Evolutionary conservation across 2,329 filamentous ascomycete genomes (phyloP).

Genomic region (Annulohypoxylon truncatum): DNA sequence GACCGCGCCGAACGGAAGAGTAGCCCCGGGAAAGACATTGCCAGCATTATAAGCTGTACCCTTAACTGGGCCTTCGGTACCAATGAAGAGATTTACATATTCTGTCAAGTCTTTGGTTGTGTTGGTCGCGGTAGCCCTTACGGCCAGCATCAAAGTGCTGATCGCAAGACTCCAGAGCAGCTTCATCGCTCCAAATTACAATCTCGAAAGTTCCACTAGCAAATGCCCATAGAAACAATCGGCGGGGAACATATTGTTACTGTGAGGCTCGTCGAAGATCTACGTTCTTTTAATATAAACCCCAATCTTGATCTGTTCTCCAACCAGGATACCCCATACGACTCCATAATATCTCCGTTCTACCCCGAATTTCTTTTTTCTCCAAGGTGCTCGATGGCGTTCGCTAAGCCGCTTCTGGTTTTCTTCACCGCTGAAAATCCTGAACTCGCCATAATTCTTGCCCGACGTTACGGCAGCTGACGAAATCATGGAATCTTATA

Average conservation of each 20-base stretch:
- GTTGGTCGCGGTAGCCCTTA: background rate
- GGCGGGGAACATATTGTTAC: slow-evolving; percentile 5
- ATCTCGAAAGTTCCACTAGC: background rate
- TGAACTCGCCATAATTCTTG: slow-evolving; percentile 13
- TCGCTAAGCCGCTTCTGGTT: slow-evolving; percentile 26
- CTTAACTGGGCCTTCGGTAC: slow-evolving; percentile 58
- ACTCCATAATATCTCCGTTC: slow-evolving; percentile 18
- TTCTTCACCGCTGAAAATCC: slow-evolving; percentile 6
- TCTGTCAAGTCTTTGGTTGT: slow-evolving; percentile 43
- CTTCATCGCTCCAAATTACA: slow-evolving; percentile 13
- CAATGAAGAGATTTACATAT: slow-evolving; percentile 63
- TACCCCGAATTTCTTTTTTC: slow-evolving; percentile 27
- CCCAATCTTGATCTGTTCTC: slow-evolving; percentile 3
- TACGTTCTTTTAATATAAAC: slow-evolving; percentile 12
- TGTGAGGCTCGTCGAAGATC: slow-evolving; percentile 1
- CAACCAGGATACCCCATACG: slow-evolving; percentile 14
- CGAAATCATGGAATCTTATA: background rate
- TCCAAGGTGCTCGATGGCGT: background rate
- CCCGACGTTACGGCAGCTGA: slow-evolving; percentile 1
- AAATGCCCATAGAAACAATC: background rate
- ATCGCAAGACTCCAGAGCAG: background rate
- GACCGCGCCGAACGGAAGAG: slow-evolving; percentile 58
- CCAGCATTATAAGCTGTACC: slow-evolving; percentile 58
- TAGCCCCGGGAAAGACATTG: slow-evolving; percentile 58
- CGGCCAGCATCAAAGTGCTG: slow-evolving; percentile 5